Conservation (phyloP, 805 yeast genomes). For the Wickerhamomyces ciferrii region DNA sequence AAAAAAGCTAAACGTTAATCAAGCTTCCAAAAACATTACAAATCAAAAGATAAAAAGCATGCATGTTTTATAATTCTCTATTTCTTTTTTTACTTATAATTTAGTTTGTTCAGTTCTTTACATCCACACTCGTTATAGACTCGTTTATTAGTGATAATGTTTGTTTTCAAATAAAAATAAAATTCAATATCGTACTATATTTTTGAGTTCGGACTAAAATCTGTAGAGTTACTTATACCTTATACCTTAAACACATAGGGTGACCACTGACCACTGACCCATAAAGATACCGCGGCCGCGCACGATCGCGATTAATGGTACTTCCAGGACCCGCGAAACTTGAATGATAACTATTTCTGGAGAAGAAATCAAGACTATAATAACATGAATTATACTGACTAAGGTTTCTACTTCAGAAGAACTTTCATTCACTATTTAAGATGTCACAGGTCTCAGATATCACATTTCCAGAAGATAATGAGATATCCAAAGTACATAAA, state of each 20-base stretch:
- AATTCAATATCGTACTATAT: too few relatives aligned
- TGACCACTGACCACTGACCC: neutral
- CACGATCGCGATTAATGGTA: too few relatives aligned
- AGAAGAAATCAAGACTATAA: neutral
- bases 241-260: neutral
- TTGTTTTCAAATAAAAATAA: neutral
- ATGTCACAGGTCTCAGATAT: constrained; percentile 1
- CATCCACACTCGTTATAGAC: neutral
- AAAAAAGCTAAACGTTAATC: neutral
- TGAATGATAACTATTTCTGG: too few relatives aligned
- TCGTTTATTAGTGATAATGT: neutral
- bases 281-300: too few relatives aligned
- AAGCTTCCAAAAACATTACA: neutral
- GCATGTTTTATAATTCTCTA: neutral
- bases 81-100: too few relatives aligned
- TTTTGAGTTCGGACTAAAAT: too few relatives aligned
- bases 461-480: constrained; percentile 17
- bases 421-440: too few relatives aligned
- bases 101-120: neutral
- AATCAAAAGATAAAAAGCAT: neutral
- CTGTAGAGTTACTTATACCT: too few relatives aligned
- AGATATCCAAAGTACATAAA: neutral
- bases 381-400: neutral
- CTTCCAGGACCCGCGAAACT: too few relatives aligned
- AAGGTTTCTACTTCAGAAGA: too few relatives aligned